These are phyloP conservation scores for Pichia kudriavzevii DNA, from an alignment of 1,139 yeast species.

Conservation along the genomic window DNA sequence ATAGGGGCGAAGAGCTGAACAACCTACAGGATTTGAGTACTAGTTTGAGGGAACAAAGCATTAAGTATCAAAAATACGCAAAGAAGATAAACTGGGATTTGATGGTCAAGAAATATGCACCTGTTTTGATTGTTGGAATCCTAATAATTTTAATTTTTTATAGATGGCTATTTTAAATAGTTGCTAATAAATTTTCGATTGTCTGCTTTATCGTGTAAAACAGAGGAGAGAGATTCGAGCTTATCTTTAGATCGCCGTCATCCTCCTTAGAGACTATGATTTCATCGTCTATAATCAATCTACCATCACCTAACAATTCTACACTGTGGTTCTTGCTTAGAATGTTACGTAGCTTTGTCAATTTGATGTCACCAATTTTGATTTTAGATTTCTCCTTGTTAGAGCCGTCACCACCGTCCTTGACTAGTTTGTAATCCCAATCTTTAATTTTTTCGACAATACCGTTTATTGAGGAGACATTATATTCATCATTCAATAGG, in stretches of 20 bases:
- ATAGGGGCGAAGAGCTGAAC: constrained; percentile 92
- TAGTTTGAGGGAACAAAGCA: constrained; percentile 71
- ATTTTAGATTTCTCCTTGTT: constrained; percentile 29
- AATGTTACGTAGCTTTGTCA: constrained; percentile 71
- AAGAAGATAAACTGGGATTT: constrained; percentile 87
- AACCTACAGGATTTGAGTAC: constrained; percentile 86
- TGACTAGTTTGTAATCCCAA: constrained; percentile 16
- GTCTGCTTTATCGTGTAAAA: constrained; percentile 75
- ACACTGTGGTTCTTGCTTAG: constrained; percentile 61
- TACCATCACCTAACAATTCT: constrained; percentile 91
- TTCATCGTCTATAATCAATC: constrained; percentile 72
- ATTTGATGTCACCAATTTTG: constrained; percentile 82
- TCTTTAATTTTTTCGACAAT: constrained; percentile 29
- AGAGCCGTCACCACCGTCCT: constrained; percentile 9
- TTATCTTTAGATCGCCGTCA: constrained; percentile 78
- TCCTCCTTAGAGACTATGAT: constrained; percentile 71
- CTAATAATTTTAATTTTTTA: constrained; percentile 73
- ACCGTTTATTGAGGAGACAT: constrained; percentile 79
- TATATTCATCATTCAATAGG: constrained; percentile 67
- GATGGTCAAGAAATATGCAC: constrained; percentile 80
- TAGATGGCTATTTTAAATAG: constrained; percentile 62
- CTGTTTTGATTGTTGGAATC: constrained; percentile 66
- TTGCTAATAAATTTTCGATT: constrained; percentile 75
- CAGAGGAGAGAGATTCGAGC: constrained; percentile 62
- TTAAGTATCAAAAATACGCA: constrained; percentile 84